Conservation (phyloP, 192 early-diverging fungal genomes). For the Thamnidium elegans region DNA sequence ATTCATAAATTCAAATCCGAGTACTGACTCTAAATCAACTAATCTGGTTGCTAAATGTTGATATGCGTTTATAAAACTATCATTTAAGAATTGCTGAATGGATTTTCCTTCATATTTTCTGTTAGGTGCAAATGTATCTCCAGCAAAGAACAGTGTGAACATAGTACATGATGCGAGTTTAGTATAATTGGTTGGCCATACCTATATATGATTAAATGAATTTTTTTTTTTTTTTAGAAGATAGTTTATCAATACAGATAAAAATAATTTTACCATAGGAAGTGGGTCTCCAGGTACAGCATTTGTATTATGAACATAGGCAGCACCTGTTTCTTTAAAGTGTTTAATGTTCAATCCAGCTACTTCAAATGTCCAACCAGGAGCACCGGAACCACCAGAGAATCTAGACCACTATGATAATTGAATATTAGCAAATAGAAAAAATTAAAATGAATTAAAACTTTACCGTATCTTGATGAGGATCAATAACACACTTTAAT, state of each 20-base stretch:
- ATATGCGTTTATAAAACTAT: constrained; percentile 64
- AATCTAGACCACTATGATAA: constrained; percentile 59
- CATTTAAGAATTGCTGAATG: constrained; percentile 66
- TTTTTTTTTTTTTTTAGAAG: background rate
- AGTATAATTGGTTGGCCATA: constrained; percentile 88
- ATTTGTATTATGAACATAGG: constrained; percentile 73
- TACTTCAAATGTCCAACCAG: constrained; percentile 84
- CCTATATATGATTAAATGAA: constrained; percentile 38
- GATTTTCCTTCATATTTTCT: constrained; percentile 61
- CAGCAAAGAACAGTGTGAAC: constrained; percentile 83
- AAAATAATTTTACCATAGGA: constrained; percentile 29
- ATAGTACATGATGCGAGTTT: constrained; percentile 81
- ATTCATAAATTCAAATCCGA: constrained; percentile 77
- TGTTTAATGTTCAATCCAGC: constrained; percentile 69
- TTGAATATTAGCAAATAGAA: background rate
- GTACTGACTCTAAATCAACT: constrained; percentile 57
- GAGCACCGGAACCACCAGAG: constrained; percentile 81
- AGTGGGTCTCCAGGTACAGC: constrained; percentile 44
- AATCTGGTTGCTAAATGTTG: constrained; percentile 69
- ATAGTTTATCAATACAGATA: background rate
- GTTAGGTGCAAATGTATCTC: constrained; percentile 70
- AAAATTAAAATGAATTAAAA: background rate
- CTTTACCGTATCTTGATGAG: constrained; percentile 80
- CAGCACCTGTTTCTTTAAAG: constrained; percentile 76
- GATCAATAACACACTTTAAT: constrained; percentile 83